Base-by-base conservation (phyloP, 371 early-diverging fungal genomes). In the Mucor ambiguus region DNA sequence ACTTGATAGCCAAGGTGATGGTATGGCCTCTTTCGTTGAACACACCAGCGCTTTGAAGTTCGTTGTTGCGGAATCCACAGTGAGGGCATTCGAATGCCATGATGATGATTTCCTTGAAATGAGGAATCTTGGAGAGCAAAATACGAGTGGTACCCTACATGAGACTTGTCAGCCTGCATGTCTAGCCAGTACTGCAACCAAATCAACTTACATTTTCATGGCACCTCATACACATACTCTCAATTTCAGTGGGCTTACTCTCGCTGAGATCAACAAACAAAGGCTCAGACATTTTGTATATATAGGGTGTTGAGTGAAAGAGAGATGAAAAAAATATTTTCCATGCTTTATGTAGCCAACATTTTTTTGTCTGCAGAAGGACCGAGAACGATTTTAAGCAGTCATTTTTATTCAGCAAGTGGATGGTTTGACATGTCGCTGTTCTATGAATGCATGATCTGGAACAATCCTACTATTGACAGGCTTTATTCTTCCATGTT, bases 31-130 rank as follows among this genome's bases (percentile, higher is more conserved):
- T 85, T 67, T 94, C 92, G 46, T 87, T 86, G 33, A 96, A 83
- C 29, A 88, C 84, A 52, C 92, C 90, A 43, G 92, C 96, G 64
- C 92, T 89, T 80, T 95, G 96, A 44, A 96, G 84, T 78, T 96
- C 96, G 77, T 94, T 97, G 79, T 95, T 95, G 64, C 84, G 84
- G 74, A 88, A 85, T 8, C 91, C 92, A 77, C 98, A 97, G 82
- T 96, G 95, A 44, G 91, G 89, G 74, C 98, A 97, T 71, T 96
- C 93, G 72, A 97, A 97, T 28, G 95, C 93, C 93, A 94, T 93
- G 37, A 97, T 72, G 60, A 97, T 90, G 44, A 97, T 87, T 66
- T 96, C 96, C 83, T 79, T 89, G 82, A 96, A 97, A 77, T 97
- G 95, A 46, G 98, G 97, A 67, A 97, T 93, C 70, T 89, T 90